These are phyloP conservation scores for Talaromyces nanjingensis DNA, from an alignment of 495 filamentous ascomycete species.

Conservation along the genomic window DNA sequence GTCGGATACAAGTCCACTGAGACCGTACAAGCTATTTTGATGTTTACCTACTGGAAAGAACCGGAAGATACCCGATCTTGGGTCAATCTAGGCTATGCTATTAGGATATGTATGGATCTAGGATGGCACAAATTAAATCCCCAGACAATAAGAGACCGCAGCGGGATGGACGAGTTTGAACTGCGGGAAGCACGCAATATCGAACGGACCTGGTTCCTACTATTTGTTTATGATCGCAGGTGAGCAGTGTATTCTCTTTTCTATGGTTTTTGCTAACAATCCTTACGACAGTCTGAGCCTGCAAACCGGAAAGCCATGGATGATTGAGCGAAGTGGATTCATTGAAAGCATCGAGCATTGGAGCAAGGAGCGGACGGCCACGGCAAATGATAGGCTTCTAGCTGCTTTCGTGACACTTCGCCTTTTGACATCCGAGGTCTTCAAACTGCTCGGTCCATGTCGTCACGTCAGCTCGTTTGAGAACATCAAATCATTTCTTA, in stretches of 20 bases:
- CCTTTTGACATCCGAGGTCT: slow-evolving; percentile 15
- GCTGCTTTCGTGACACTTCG: slow-evolving; percentile 17
- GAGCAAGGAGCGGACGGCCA: slow-evolving; percentile 11
- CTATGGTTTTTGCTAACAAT: background rate
- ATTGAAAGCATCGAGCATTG: slow-evolving; percentile 14
- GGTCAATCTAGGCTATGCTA: slow-evolving; percentile 18
- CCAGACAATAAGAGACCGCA: background rate
- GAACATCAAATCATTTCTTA: slow-evolving; percentile 7
- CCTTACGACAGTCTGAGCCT: slow-evolving; percentile 15
- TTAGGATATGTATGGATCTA: slow-evolving; percentile 19
- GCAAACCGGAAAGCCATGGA: slow-evolving; percentile 20
- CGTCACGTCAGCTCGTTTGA: background rate
- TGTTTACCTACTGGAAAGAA: slow-evolving; percentile 22
- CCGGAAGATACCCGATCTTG: slow-evolving; percentile 19
- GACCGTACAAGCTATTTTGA: slow-evolving; percentile 14
- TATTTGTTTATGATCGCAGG: slow-evolving; percentile 23
- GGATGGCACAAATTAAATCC: slow-evolving; percentile 17
- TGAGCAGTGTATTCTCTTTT: background rate
- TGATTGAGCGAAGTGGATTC: slow-evolving; percentile 19
- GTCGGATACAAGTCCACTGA: slow-evolving; percentile 16
- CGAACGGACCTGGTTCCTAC: slow-evolving; percentile 19
- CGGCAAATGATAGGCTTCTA: slow-evolving; percentile 13
- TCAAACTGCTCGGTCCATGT: slow-evolving; percentile 4
- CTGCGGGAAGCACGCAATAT: slow-evolving; percentile 13
- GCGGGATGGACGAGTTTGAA: slow-evolving; percentile 5